These are phyloP conservation scores for Tympanopsis confertula DNA, from an alignment of 2,329 filamentous ascomycete genomes.

Conservation along the genomic window DNA sequence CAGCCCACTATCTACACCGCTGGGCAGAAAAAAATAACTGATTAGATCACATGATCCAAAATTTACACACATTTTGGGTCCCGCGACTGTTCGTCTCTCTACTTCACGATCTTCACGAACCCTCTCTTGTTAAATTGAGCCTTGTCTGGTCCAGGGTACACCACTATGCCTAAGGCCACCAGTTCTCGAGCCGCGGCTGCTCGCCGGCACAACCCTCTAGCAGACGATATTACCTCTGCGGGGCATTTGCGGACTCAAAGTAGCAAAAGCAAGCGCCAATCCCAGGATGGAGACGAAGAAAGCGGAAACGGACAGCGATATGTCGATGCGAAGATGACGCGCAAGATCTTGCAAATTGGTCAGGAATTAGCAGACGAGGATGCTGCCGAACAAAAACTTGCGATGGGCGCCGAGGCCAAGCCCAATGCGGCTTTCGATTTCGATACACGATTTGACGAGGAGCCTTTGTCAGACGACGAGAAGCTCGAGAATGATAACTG, in stretches of 20 bases:
- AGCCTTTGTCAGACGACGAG: conserved; percentile 33
- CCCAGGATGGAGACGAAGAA: conserved; percentile 45
- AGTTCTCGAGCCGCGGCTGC: conserved; percentile 45
- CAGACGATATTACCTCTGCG: conserved; percentile 59
- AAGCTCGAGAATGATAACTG: conserved; percentile 49
- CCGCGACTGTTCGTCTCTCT: no score
- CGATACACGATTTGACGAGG: conserved; percentile 59
- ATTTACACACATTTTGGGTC: neutral
- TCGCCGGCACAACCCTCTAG: conserved; percentile 75
- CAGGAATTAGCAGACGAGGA: conserved; percentile 82
- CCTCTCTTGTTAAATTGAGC: no score
- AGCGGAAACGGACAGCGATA: conserved; percentile 55
- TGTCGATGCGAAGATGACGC: conserved; percentile 77
- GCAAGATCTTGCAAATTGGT: conserved; percentile 79
- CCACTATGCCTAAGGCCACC: conserved; percentile 68
- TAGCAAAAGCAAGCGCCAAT: conserved; percentile 51
- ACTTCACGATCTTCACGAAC: no score
- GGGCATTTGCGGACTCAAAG: conserved; percentile 53
- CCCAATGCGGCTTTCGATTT: conserved; percentile 65
- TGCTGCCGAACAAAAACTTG: conserved; percentile 27
- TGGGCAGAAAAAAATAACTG: neutral
- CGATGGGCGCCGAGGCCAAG: conserved; percentile 26
- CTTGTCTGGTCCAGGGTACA: neutral
- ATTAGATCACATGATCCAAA: neutral
- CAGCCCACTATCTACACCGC: no score